Evolutionary conservation across 257 asterid genomes (phyloP), one percentile per base, ranked within the genome.

Genomic region (Phtheirospermum japonicum): DNA sequence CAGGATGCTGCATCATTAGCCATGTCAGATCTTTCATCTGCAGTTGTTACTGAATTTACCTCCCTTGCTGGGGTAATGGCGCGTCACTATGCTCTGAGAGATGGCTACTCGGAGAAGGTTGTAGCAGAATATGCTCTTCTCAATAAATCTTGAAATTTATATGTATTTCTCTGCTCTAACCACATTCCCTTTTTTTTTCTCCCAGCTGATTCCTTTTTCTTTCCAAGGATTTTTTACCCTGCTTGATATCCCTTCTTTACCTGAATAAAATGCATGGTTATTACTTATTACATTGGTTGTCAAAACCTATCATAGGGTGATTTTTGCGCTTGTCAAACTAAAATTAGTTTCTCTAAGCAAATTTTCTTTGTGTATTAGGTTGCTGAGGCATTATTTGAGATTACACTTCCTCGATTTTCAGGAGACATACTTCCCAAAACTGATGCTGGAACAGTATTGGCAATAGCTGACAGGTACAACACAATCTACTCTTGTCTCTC

Each of bases 41-140:
- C 99, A 51, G 95, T 92, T 69, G 99, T 92, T 70, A 81, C 87
- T 20, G 97, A 92, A 78, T 92, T 92, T 69, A 92, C 97, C 54
- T 80, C 97, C 62, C 99, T 86, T 64, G 82, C 99, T 26, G 99
- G 99, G 68, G 73, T 81, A 53, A 92, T 92, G 97, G 95, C 75
- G 2, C 93, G 91, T 14, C 99, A 92, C 77, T 92, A 92, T 83
- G 97, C 99, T 71, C 78, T 89, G 34, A 83, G 95, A 79, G 97
- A 89, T 76, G 97, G 96, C 81, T 82, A 83, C 70, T 85, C 97
- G 52, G 79, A 79, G 62, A 87, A 86, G 97, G 97, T 88, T 61
- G 20, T 45, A 31, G 68, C 70, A 52, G 28, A 65, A 55, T 60
- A 9, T 31, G 8, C 32, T 61, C 50, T 23, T 71, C 39, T 13